Base-by-base conservation (phyloP, 345 rosid species). In the Punica granatum region DNA sequence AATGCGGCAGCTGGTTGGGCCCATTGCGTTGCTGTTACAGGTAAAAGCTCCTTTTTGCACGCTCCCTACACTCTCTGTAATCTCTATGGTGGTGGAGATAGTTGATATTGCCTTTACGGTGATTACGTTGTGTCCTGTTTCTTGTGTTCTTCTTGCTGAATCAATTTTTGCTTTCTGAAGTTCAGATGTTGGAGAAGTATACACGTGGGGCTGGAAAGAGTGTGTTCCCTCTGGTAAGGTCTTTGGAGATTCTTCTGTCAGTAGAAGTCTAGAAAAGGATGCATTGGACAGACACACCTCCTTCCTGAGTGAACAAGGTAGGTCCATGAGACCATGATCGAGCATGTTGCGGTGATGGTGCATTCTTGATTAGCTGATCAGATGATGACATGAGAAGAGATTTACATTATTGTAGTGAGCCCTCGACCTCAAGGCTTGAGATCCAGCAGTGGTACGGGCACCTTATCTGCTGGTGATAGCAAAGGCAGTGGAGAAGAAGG, bases 141-240 rank as follows among this genome's bases (percentile, higher is more conserved):
- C 35, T 69, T 19, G 36, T 30, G 34, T 30, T 53, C n/a, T 43
- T 36, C 35, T 56, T 37, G 37, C 53, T 68, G 51, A 42, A 25
- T 69, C 32, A 35, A 10, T 30, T 21, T 69, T 62, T n/a, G 6
- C 36, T 75, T 76, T 63, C 21, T 18, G 75, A 56, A 74, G 73
- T 43, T 60, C 78, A 95, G 99, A 81, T 49, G 73, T 33, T 23
- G 97, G 85, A 37, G 90, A 88, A 67, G 92, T 95, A 64, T 92
- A 83, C 70, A 92, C 99, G 34, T 95, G 99, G 99, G 99, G 99
- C 60, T 95, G 99, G 99, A 90, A 80, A 72, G 99, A 95, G 76
- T 95, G 99, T 74, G 80, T 95, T 71, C 98, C 99, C 36, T 81
- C 99, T 12, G 99, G 98, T 65, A 90, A 83, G 64, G 76, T 88